Evolutionary conservation across 495 filamentous ascomycete genomes (phyloP), one percentile per base, ranked within the genome.

Genomic region (Tuber calosporum): DNA sequence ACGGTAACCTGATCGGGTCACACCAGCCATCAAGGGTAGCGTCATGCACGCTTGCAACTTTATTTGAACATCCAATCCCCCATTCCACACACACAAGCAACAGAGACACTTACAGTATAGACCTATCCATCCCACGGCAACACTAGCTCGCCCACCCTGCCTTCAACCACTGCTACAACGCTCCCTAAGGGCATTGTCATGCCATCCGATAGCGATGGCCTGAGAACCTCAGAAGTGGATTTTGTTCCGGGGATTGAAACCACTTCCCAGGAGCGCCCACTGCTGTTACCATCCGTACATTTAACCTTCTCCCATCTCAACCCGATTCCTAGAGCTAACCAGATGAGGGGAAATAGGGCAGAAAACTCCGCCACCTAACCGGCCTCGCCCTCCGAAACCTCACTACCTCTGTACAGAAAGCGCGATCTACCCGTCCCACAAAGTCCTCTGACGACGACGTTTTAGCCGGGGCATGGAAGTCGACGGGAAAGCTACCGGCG

Each of bases 381-480:
- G 93, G 92, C 69, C 89, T 99, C 68, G 93, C 91, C 67, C 83
- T 97, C 36, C 92, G 95, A 68, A 99, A 97, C 82, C 84, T 97
- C 45, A 87, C 88, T 71, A 88, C 94, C 68, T 62, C 26, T 26
- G 26, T 34, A 5, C 83, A 83, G 36, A 85, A 80, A 30, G 76
- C 85, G 22, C 73, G 83, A 30, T 83, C 81, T 20, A 85, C 88
- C 62, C 83, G 87, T 70, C 88, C 88, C 68, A 88, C 90, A 62
- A 90, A 88, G 78, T 93, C 94, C 36, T 89, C 91, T 81, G 93
- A 97, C 82, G 94, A 97, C 80, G 91, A 91, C 70, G 91, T 89
- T 70, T 87, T 97, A 48, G 88, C 88, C 15, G 84, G 86, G 53
- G 82, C 86, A 45, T 88, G 92, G 79, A 89, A 89, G 79, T 89